Base-by-base conservation (phyloP, 129 eudicot genomes). In the Rutidosis leptorrhynchoides region DNA sequence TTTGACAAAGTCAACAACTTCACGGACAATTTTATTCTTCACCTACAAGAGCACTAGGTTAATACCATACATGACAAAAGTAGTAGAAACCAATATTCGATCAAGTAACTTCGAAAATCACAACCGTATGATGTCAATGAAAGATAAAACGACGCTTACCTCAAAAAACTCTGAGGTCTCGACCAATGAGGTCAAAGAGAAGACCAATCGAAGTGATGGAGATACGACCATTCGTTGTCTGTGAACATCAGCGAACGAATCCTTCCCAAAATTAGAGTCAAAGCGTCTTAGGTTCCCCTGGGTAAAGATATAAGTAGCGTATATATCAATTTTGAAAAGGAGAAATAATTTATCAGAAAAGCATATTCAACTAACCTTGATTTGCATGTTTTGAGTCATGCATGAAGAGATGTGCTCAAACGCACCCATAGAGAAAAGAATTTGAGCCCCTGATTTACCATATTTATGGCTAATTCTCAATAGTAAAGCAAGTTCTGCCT, bases 1-100 rank as follows among this genome's bases (percentile, higher is more conserved):
- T 82, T 84, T 93, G 40, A 93, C 80, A 73, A 93, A 93, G 67
- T 84, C 96, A 32, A 93, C 72, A 49, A 86, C 88, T 81, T 93
- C 98, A 46, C 98, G 92, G 64, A 86, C 98, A 60, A 93, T 77
- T 83, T 93, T 93, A 80, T 93, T 93, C 69, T 89, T 93, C 73
- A 93, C 98, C 98, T 93, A 64, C 57, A 26, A 62, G 6, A 66
- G 5, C 71, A 69, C 29, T 55, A 72, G 29, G 5, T 71, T 53
- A 53, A 58, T 28, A 59, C 27, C 67, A 67, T 30, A 22, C 20
- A 66, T 51, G 29, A 51, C 21, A 2, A 52, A 29, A 27, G 10
- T 53, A 29, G 30, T 11, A 19, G 2, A 19, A 65, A 26, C 10
- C 23, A 43, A 25, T 16, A 33, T 7, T 19, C 29, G 19, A 48